These are phyloP conservation scores for Microcyclosporella mali DNA, from an alignment of 2,329 filamentous ascomycete genomes.

Conservation along the genomic window DNA sequence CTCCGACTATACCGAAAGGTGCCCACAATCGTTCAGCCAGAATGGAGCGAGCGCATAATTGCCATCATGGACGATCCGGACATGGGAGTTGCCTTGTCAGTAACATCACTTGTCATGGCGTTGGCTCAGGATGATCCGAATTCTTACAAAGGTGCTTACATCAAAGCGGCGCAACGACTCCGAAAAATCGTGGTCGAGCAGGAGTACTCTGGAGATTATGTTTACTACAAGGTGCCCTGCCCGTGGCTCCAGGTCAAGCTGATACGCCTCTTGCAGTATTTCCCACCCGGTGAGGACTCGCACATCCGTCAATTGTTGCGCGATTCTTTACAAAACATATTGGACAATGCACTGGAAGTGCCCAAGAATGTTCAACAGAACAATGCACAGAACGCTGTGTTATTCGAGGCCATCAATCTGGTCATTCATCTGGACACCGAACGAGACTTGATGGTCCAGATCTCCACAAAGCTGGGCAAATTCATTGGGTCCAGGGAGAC, in stretches of 20 bases:
- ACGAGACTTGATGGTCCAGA: constrained; percentile 89
- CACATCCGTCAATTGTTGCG: constrained; percentile 88
- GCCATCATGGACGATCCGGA: constrained; percentile 97
- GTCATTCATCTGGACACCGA: constrained; percentile 97
- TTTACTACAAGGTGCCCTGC: constrained; percentile 99
- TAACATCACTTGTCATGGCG: constrained; percentile 92
- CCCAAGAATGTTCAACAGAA: constrained; percentile 99
- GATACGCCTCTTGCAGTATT: constrained; percentile 86
- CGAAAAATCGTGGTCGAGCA: constrained; percentile 87
- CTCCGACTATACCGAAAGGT: constrained; percentile 91
- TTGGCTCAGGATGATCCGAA: constrained; percentile 91
- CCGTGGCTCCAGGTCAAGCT: constrained; percentile 98
- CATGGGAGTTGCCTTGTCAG: constrained; percentile 87
- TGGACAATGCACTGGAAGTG: constrained; percentile 85
- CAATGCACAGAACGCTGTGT: constrained; percentile 94
- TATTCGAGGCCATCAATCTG: constrained; percentile 97
- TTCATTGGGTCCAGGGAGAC: constrained; percentile 97
- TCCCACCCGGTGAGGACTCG: constrained; percentile 89
- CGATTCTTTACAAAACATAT: constrained; percentile 81
- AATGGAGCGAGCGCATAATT: constrained; percentile 97
- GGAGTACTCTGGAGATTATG: constrained; percentile 83
- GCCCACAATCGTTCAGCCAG: constrained; percentile 85
- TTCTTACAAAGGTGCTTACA: constrained; percentile 87
- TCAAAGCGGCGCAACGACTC: constrained; percentile 82
- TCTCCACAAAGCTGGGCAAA: constrained; percentile 81